Evolutionary conservation across 1,139 yeast species (phyloP).

Genomic region (Lodderomyces orthopsilosis): DNA sequence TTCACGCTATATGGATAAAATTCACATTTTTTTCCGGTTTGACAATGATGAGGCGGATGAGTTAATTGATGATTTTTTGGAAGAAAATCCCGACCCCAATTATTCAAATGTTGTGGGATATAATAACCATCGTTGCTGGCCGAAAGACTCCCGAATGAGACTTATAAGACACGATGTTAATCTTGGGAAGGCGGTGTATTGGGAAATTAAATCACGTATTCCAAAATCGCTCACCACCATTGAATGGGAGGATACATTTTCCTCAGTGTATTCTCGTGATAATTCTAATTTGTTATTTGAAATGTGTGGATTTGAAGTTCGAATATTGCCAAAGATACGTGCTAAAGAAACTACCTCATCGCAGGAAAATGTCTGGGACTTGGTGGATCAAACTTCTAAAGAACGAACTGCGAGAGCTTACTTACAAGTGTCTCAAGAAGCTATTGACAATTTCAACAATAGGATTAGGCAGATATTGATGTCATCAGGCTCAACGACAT

Average conservation of each 20-base stretch:
- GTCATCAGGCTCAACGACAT: constrained; percentile 96
- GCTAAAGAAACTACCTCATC: constrained; percentile 45
- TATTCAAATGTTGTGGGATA: constrained; percentile 85
- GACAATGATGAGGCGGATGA: constrained; percentile 71
- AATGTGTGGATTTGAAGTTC: constrained; percentile 93
- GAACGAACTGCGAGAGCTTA: constrained; percentile 90
- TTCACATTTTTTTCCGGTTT: constrained; percentile 78
- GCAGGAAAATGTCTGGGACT: constrained; percentile 88
- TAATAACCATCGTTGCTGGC: constrained; percentile 92
- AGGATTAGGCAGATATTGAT: constrained; percentile 85
- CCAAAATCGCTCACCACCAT: constrained; percentile 73
- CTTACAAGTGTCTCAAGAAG: constrained; percentile 78
- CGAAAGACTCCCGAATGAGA: constrained; percentile 87
- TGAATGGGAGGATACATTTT: constrained; percentile 79
- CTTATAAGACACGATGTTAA: constrained; percentile 89
- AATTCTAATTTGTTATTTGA: constrained; percentile 85
- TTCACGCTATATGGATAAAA: constrained; percentile 77
- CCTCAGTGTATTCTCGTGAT: constrained; percentile 86
- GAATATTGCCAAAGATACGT: constrained; percentile 77
- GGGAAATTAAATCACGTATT: constrained; percentile 82
- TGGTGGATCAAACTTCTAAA: constrained; percentile 66
- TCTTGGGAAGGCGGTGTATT: constrained; percentile 85
- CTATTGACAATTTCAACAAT: constrained; percentile 76
- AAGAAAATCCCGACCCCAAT: constrained; percentile 90
- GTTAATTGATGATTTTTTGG: constrained; percentile 68